Base-by-base conservation (phyloP, 2,329 filamentous ascomycete species). In the Diaporthe sp. region DNA sequence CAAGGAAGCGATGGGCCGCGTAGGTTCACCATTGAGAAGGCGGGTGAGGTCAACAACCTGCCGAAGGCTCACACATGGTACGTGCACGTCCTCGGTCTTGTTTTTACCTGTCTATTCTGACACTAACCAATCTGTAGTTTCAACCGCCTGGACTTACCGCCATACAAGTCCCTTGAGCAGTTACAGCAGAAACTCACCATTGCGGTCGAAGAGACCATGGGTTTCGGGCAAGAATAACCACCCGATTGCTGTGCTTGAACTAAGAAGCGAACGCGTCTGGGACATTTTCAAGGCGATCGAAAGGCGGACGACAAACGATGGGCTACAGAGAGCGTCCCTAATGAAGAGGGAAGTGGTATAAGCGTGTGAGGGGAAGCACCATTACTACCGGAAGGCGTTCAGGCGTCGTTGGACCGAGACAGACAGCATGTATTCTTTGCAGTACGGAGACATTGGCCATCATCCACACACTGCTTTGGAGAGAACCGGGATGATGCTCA, bases 51-150 rank as follows among this genome's bases (percentile, higher is more conserved):
- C 70, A 92, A 89, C 75, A 97, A 98, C 79, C 84, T 99, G 81
- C 97, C 97, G 42, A 99, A 99, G 86, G 97, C 95, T 75, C 97
- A 99, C 83, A 99, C 97, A 79, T 99, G 97, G 95, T 98, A 92
- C 79, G 93, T 89, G 73, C 61, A 68, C 27, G 39, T 27, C 3
- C n/a, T 22, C 8, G 15, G n/a, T 8, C 35, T 53, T 17, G 19
- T 63, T 10, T 17, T 12, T 35, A 27, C 22, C 17, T 15, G 12
- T 39, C 6, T 22, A 17, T 27, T 22, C 2, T 37, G 10, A 30
- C 50, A 44, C 27, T 74, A 32, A 68, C 30, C 56, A 75, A 44
- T 12, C 8, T 7, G 17, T 77, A 97, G 95, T 86, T 99, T 99
- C 89, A 99, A 99, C 84, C 95, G 97, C 80, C 90, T 99, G 78